Evolutionary conservation across 1,284 basidiomycete species (phyloP), one percentile per base, ranked within the genome.

Genomic region (Coriolopsis trogii): DNA sequence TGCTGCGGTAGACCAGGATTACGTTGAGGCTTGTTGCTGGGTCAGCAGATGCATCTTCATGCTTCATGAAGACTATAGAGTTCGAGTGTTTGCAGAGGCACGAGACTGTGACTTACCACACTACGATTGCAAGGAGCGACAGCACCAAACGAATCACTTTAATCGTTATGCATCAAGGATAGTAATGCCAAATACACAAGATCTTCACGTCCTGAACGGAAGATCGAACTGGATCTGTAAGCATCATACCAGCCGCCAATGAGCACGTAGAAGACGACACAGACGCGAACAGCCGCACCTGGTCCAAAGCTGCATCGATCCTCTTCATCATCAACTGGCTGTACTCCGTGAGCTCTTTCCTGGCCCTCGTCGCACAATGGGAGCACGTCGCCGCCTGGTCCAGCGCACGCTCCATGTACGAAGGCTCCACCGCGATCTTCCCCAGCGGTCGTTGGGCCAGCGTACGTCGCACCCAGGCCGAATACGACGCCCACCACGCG

Each of bases 321-420:
- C 46, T 25, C 10, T 12, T 29, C 23, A 36, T 34, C 41, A 49
- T 20, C 6, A 38, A 7, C 12, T 36, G 26, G n/a, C 29, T 38
- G 28, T 44, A 53, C 18, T 49, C 46, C 13, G 31, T 10, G 18
- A 53, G 31, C 16, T 53, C 40, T 18, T 28, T 24, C 20, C 20
- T 29, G 10, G 46, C 51, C 16, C 15, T 24, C 16, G 23, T n/a
- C 9, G 36, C 41, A n/a, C 51, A 53, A 3, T 13, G 30, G 1
- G 25, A 2, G 16, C 51, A 49, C 4, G 2, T 7, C 15, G 41
- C 25, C 18, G 50, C 50, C 5, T 24, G 15, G 3, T 36, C n/a
- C n/a, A 48, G 16, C 1, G 46, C 42, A 6, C n/a, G 21, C 36
- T 41, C 28, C 15, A 47, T 25, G 20, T 29, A 13, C 15, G 40